Percentiles rank a stretch among this genome's conserved stretches.
Evolutionary conservation across 192 early-diverging fungal species (phyloP).

Genomic region (Coemansia sp.): DNA sequence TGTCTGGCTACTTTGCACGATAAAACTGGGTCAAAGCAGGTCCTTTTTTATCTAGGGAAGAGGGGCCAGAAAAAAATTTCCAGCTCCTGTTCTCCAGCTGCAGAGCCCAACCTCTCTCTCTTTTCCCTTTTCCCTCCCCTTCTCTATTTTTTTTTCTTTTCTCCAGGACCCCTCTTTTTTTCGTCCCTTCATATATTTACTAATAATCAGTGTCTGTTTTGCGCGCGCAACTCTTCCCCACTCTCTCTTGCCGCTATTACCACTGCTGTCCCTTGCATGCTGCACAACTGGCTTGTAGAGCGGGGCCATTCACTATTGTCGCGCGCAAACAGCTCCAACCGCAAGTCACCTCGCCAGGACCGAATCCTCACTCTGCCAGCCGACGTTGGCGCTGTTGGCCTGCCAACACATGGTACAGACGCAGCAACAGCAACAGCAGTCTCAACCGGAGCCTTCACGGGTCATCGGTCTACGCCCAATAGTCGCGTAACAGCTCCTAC

Average conservation of each 20-base stretch:
- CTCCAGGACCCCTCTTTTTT: conserved; percentile 12
- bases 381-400: conserved; percentile 48
- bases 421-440: conserved; percentile 14
- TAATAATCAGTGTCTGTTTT: conserved; percentile 22
- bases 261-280: conserved; percentile 44
- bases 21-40: conserved; percentile 19
- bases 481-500: conserved; percentile 7
- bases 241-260: neutral
- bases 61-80: neutral
- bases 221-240: conserved; percentile 10
- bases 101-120: conserved; percentile 1
- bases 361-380: conserved; percentile 40
- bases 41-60: conserved; percentile 3
- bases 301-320: conserved; percentile 55
- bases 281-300: conserved; percentile 50
- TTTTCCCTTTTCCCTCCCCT: conserved; percentile 2
- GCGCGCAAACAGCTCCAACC: conserved; percentile 49
- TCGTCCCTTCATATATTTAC: conserved; percentile 13
- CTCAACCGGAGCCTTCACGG: conserved; percentile 11
- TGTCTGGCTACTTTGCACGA: conserved; percentile 1
- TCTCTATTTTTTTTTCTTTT: neutral
- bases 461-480: conserved; percentile 16
- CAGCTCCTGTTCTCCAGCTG: neutral
- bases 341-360: conserved; percentile 45
- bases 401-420: conserved; percentile 31